phyloP scores from a whole-genome alignment of 1,284 basidiomycete genomes.

The Austroboletus niveus region DNA sequence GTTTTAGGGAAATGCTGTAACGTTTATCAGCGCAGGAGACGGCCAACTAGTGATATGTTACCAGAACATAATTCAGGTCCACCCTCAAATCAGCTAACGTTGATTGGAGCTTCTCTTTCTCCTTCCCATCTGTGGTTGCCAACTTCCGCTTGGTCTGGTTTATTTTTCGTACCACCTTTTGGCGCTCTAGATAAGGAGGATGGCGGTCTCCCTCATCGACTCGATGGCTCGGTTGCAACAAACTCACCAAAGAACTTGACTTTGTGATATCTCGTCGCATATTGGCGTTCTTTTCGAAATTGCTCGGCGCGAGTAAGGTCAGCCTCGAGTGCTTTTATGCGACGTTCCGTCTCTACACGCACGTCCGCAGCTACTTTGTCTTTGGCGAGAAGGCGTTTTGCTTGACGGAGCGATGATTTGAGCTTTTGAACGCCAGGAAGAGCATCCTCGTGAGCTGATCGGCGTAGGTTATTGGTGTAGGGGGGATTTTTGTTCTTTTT shows the following conservation, averaged over 20 bases:
- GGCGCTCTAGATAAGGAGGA: slow-evolving; percentile 54
- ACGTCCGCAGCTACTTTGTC: slow-evolving; percentile 78
- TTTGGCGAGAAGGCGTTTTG: slow-evolving; percentile 76
- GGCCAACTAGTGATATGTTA: slow-evolving; percentile 28
- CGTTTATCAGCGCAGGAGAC: slow-evolving; percentile 4
- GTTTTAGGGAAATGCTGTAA: slow-evolving; percentile 75
- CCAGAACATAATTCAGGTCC: slow-evolving; percentile 83
- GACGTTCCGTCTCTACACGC: slow-evolving; percentile 73
- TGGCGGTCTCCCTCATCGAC: not conserved
- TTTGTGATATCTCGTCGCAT: slow-evolving; percentile 79
- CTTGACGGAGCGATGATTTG: slow-evolving; percentile 77
- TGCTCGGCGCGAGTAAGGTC: slow-evolving; percentile 67
- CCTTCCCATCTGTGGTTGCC: slow-evolving; percentile 34
- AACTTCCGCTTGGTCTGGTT: slow-evolving; percentile 58
- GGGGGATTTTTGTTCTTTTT: slow-evolving; percentile 18
- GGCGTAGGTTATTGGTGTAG: slow-evolving; percentile 20
- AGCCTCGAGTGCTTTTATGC: slow-evolving; percentile 69
- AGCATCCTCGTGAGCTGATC: slow-evolving; percentile 19
- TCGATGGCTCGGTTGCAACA: not conserved
- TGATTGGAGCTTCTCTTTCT: slow-evolving; percentile 44
- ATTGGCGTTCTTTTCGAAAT: slow-evolving; percentile 63
- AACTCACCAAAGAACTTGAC: slow-evolving; percentile 85
- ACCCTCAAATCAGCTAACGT: slow-evolving; percentile 63
- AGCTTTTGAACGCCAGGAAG: slow-evolving; percentile 72
- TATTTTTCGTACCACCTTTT: slow-evolving; percentile 77